Percentiles rank a stretch among this genome's conserved stretches.
Conservation (phyloP, 73 alveolate genomes). For the Breviolum minutum region DNA sequence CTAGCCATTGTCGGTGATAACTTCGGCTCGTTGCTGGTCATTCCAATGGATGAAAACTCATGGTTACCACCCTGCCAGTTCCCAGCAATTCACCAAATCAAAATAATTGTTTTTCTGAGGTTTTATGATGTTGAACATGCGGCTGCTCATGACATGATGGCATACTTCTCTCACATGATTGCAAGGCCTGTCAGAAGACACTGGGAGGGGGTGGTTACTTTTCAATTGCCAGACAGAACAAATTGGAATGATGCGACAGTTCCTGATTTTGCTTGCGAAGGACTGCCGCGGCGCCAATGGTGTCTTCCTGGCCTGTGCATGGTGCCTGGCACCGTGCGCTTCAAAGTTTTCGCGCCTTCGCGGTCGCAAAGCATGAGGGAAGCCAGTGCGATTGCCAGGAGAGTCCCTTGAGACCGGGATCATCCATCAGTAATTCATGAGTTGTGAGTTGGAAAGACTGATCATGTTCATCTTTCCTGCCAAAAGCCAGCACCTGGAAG, state of each 20-base stretch:
- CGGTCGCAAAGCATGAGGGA: not conserved
- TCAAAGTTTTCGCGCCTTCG: constrained; percentile 6
- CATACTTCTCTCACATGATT: constrained; percentile 81
- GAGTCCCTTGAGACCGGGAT: not conserved
- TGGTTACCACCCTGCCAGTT: not conserved
- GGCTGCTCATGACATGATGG: constrained; percentile 78
- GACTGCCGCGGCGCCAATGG: constrained; percentile 26
- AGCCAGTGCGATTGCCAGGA: constrained; percentile 40
- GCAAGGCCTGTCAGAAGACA: not conserved
- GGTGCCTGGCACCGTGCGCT: constrained; percentile 24
- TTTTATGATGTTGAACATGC: constrained; percentile 67
- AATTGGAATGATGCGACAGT: not conserved
- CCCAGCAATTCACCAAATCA: not conserved
- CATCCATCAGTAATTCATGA: no score
- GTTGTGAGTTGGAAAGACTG: no score
- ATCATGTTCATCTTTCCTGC: no score
- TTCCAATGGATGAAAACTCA: not conserved
- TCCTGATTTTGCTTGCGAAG: not conserved
- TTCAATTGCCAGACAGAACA: not conserved
- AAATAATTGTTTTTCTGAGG: not conserved
- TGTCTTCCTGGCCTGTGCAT: constrained; percentile 20
- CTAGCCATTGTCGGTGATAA: not conserved
- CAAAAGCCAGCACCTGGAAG: no score
- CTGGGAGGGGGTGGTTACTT: not conserved
- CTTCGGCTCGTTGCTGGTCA: constrained; percentile 1